Base-by-base conservation (phyloP, 1,284 basidiomycete species). In the Heterobasidion annosum region DNA sequence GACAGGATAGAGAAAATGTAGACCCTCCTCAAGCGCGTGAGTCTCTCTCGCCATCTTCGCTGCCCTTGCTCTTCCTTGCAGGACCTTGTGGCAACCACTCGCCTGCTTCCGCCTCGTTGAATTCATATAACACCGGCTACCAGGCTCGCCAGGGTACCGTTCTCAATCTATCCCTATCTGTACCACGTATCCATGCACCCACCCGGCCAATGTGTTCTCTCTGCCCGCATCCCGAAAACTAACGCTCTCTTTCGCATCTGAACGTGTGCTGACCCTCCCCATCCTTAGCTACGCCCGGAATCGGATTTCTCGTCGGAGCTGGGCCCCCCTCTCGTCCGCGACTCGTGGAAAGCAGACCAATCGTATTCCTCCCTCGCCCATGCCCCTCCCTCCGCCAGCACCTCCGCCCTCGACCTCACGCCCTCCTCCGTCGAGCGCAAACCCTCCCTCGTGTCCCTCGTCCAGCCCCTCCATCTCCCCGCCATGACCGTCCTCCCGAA, bases 1-100 rank as follows among this genome's bases (percentile, higher is more conserved):
- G 85, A 90, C 63, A 79, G 83, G 54, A 67, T 91, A 48, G 85
- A 86, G 60, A 79, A 76, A 55, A 73, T 92, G 65, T 90, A 93
- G 64, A 69, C 74, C 0, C 69, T 93, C 2, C 68, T 93, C 45
- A 76, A 77, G 62, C 76, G 82, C 66, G 86, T 88, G 61, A 69
- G 80, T 73, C 43, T 35, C 52, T 55, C 56, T 19, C 51, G 48
- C 25, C 3, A 25, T 25, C 25, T 25, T 25, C 25, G 25, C 25
- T 4, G 25, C 25, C 25, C 25, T 25, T 25, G 25, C 25, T 25
- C 25, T 4, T 25, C 25, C 25, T 25, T 25, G 25, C 25, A 1
- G 25, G 25, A 25, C 25, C 25, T 25, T 25, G 25, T 25, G 25
- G 25, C 25, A 25, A 25, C 25, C 25, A 25, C 25, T 25, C 25